These are phyloP conservation scores for Mytilinidion resinicola DNA, from an alignment of 495 filamentous ascomycete species.

Conservation along the genomic window DNA sequence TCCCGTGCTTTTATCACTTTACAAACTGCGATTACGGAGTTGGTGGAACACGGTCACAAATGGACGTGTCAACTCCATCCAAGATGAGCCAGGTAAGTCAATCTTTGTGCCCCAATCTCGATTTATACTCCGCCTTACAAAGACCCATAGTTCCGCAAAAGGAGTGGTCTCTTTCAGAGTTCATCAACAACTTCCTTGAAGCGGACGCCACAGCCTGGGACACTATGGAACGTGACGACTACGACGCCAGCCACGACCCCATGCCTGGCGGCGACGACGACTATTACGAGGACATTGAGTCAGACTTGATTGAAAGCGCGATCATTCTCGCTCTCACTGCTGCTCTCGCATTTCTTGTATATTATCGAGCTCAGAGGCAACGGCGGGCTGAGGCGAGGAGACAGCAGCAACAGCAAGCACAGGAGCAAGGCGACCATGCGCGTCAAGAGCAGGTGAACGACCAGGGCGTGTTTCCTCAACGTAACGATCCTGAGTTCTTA, in stretches of 20 bases:
- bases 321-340: conserved; percentile 74
- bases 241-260: conserved; percentile 40
- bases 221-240: conserved; percentile 46
- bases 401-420: conserved; percentile 34
- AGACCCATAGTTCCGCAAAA: conserved; percentile 52
- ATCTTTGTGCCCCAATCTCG: neutral
- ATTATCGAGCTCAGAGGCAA: conserved; percentile 67
- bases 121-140: neutral
- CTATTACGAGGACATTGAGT: conserved; percentile 63
- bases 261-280: conserved; percentile 52
- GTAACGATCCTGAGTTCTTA: conserved; percentile 62
- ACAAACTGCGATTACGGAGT: conserved; percentile 77
- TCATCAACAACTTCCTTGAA: conserved; percentile 75
- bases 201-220: conserved; percentile 61
- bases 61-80: conserved; percentile 83
- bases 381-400: conserved; percentile 41
- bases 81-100: conserved; percentile 71
- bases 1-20: conserved; percentile 80
- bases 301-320: conserved; percentile 73
- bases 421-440: conserved; percentile 4
- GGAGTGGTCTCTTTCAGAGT: conserved; percentile 70
- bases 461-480: conserved; percentile 64
- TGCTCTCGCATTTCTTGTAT: conserved; percentile 69
- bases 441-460: conserved; percentile 40
- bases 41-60: conserved; percentile 91